phyloP scores from a whole-genome alignment of 495 filamentous ascomycete species.

The Aspergillus leporis region DNA sequence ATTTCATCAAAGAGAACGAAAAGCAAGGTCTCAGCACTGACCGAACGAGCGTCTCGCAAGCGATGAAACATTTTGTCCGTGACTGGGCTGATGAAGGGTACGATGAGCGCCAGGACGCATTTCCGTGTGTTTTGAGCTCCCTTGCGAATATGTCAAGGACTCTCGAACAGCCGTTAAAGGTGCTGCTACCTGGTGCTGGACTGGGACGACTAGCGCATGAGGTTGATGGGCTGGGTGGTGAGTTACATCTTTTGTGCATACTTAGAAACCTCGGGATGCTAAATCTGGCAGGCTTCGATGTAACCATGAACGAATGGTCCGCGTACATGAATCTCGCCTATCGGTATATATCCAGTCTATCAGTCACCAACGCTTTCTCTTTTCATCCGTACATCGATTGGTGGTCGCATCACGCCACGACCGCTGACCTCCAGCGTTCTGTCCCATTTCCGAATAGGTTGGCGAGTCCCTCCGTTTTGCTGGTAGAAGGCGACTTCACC shows the following conservation, averaged over 20 bases:
- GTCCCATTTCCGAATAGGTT: conserved; percentile 36
- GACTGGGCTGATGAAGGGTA: conserved; percentile 45
- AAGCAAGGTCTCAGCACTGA: conserved; percentile 15
- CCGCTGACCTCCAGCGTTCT: conserved; percentile 36
- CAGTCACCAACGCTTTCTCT: conserved; percentile 9
- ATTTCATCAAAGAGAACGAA: conserved; percentile 18
- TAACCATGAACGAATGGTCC: conserved; percentile 47
- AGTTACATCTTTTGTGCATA: background rate
- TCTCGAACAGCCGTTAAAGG: conserved; percentile 19
- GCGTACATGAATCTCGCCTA: conserved; percentile 43
- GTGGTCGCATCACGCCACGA: conserved; percentile 46
- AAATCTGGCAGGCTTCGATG: conserved; percentile 31
- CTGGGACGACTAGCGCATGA: conserved; percentile 45
- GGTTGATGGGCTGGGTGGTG: conserved; percentile 34
- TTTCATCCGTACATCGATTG: conserved; percentile 46
- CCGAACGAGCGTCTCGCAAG: conserved; percentile 38
- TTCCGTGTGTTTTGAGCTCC: conserved; percentile 33
- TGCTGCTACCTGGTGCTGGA: conserved; percentile 46
- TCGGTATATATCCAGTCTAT: conserved; percentile 25
- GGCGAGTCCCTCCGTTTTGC: conserved; percentile 19
- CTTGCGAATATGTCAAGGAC: conserved; percentile 19
- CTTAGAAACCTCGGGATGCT: background rate
- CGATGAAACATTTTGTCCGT: conserved; percentile 48
- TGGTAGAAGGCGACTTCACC: conserved; percentile 48
- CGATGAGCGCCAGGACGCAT: conserved; percentile 38